phyloP scores from a whole-genome alignment of 129 eudicot genomes.

The Helianthus tuberosus region DNA sequence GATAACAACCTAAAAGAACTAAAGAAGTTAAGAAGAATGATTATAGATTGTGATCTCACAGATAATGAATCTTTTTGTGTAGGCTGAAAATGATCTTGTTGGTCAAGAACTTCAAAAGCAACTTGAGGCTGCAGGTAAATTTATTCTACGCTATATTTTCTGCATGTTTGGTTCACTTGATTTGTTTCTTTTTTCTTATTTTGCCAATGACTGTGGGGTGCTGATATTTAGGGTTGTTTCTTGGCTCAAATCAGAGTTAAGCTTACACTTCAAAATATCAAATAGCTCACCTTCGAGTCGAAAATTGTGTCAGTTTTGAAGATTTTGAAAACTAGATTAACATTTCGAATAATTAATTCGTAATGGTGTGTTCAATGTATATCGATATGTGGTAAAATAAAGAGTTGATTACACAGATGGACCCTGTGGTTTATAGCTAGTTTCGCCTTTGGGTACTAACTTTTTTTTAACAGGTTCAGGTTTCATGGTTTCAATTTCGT shows the following conservation, averaged over 20 bases:
- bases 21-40: constrained; percentile 1
- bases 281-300: neutral
- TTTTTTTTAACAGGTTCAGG: too few relatives aligned
- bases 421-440: too few relatives aligned
- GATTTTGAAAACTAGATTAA: neutral
- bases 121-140: constrained; percentile 91
- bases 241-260: constrained; percentile 6
- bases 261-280: neutral
- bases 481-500: too few relatives aligned
- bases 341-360: neutral
- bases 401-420: too few relatives aligned
- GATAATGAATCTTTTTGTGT: constrained; percentile 19
- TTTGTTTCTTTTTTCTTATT: neutral
- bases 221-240: neutral
- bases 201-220: neutral
- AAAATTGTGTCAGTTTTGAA: neutral
- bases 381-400: neutral
- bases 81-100: constrained; percentile 88
- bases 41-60: neutral
- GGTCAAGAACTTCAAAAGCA: constrained; percentile 97
- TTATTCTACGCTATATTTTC: constrained; percentile 7
- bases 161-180: neutral
- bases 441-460: too few relatives aligned
- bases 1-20: neutral
- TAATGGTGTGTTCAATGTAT: neutral